A percentile compares a stretch with the other conserved stretches of the same genome.
phyloP scores from a whole-genome alignment of 2,329 filamentous ascomycete species.

The Fonsecaea multimorphosa region DNA sequence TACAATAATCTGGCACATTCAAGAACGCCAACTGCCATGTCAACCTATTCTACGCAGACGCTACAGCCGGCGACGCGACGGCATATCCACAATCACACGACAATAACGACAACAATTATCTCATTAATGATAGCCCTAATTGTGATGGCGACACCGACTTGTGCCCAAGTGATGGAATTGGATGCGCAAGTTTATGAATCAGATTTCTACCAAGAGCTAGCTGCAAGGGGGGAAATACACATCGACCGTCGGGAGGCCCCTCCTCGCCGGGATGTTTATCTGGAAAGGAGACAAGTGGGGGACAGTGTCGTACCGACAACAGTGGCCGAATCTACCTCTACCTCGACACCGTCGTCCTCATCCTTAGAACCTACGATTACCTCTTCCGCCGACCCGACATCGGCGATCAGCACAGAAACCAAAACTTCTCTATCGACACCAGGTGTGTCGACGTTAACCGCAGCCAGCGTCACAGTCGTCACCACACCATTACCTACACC shows the following conservation, averaged over 20 bases:
- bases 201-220: constrained; percentile 25
- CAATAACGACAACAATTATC: constrained; percentile 20
- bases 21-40: constrained; percentile 4
- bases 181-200: constrained; percentile 27
- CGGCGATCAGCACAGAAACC: constrained; percentile 31
- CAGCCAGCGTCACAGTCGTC: constrained; percentile 29
- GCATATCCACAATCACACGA: neutral
- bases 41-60: constrained; percentile 28
- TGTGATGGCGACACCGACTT: constrained; percentile 17
- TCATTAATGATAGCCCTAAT: constrained; percentile 32
- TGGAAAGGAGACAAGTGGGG: constrained; percentile 22
- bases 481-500: constrained; percentile 62
- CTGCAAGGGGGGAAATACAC: constrained; percentile 35
- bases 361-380: constrained; percentile 2
- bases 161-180: constrained; percentile 22
- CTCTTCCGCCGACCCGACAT: constrained; percentile 6
- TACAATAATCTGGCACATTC: neutral
- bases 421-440: constrained; percentile 24
- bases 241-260: constrained; percentile 32
- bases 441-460: constrained; percentile 31
- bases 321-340: constrained; percentile 17
- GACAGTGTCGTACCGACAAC: constrained; percentile 27
- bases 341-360: constrained; percentile 21
- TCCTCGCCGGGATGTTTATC: constrained; percentile 13
- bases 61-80: constrained; percentile 39